These are phyloP conservation scores for Rhodotorula sp. DNA, from an alignment of 1,284 basidiomycete genomes.

Conservation along the genomic window DNA sequence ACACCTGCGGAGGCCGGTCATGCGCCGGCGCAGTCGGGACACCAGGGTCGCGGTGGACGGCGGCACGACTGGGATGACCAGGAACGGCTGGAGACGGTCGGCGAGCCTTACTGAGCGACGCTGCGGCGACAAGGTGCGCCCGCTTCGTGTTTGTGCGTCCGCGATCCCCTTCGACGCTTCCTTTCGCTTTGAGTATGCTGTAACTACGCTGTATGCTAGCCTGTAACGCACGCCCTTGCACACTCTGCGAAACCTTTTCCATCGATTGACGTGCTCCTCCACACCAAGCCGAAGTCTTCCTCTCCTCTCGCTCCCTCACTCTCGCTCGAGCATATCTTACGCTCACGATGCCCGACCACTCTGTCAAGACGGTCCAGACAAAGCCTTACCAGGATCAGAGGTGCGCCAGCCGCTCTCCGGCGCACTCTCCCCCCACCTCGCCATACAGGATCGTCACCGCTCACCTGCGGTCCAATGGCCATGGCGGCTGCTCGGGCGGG, in stretches of 20 bases:
- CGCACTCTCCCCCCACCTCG: not conserved
- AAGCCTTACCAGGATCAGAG: constrained; percentile 86
- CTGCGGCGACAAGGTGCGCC: too few relatives aligned
- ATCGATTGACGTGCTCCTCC: not conserved
- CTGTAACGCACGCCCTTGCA: not conserved
- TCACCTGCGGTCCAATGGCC: not conserved
- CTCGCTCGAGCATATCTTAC: not conserved
- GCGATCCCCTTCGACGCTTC: too few relatives aligned
- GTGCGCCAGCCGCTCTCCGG: constrained; percentile 16
- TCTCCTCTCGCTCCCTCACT: not conserved
- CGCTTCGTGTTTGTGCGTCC: too few relatives aligned
- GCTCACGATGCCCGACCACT: constrained; percentile 16
- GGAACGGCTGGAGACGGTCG: constrained; percentile 7
- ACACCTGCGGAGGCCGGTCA: not conserved
- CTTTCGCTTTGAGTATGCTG: not conserved
- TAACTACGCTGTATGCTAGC: not conserved
- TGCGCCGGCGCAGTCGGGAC: not conserved
- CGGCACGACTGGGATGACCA: not conserved
- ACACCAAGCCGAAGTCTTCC: not conserved
- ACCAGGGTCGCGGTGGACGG: not conserved
- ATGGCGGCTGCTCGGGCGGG: not conserved
- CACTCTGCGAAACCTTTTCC: too few relatives aligned
- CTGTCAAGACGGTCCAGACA: constrained; percentile 52
- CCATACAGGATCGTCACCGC: constrained; percentile 4
- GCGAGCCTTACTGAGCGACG: constrained; percentile 1